Evolutionary conservation across 495 filamentous ascomycete genomes (phyloP), one percentile per base, ranked within the genome.

Genomic region (Cryomyces antarcticus): DNA sequence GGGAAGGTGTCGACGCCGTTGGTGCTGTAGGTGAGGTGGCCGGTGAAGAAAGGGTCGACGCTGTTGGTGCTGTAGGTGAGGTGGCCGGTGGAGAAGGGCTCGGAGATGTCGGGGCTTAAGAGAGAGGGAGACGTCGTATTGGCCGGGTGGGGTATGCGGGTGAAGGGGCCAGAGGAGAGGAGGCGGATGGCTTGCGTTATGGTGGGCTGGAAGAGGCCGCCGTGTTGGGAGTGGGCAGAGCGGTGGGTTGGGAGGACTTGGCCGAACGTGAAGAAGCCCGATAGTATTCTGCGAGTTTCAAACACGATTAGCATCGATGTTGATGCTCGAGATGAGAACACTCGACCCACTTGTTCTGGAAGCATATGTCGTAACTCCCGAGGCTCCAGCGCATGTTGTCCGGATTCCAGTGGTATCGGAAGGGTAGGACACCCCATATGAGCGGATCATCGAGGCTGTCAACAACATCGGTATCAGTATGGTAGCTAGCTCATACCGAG

Each of bases 281-380:
- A 39, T 39, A 9, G 24, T 39, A 27, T n/a, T n/a, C 38, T 39
- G 24, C 11, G 38, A 17, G 9, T 39, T 39, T 9, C 17, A 24
- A 24, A 24, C 17, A 24, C 2, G 17, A 24, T 24, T 24, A 24
- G 17, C 17, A 24, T 24, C 17, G 17, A 24, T 24, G 1, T 24
- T 24, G 17, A 24, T 24, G 17, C 17, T 24, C 17, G n/a, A 6
- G 41, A 13, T 37, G 17, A 37, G 17, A 24, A 24, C 17, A 24
- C 17, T 9, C 38, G 31, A 38, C 10, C 44, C 49, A 80, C 75
- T 64, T 71, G 52, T 77, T 80, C 39, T 66, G 70, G 57, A 84
- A 97, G 57, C 85, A 93, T 41, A 97, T 84, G 62, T 97, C 89
- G 60, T 93, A 80, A 50, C 83, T 88, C 12, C 81, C 89, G 38